These are phyloP conservation scores for Incumbomyces delicatus DNA, from an alignment of 2,329 filamentous ascomycete species.

Conservation along the genomic window DNA sequence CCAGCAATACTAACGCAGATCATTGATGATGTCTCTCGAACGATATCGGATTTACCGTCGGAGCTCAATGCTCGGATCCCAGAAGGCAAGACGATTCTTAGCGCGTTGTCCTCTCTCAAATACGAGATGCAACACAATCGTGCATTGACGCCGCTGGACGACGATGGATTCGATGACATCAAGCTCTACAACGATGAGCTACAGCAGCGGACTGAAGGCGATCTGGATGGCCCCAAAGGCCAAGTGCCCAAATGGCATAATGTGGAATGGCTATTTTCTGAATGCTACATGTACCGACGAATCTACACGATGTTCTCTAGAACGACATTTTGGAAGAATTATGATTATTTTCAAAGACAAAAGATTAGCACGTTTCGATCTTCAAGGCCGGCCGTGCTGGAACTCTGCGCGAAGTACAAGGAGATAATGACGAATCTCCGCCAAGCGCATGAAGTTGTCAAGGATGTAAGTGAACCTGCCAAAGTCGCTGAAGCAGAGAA, in stretches of 20 bases:
- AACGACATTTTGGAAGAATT: slow-evolving; percentile 74
- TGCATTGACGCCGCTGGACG: slow-evolving; percentile 52
- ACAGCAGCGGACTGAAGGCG: slow-evolving; percentile 48
- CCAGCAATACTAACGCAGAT: slow-evolving; percentile 86
- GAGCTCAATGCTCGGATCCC: slow-evolving; percentile 48
- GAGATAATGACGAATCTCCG: slow-evolving; percentile 19
- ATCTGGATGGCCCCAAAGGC: slow-evolving; percentile 7
- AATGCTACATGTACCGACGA: slow-evolving; percentile 87
- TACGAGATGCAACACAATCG: slow-evolving; percentile 92
- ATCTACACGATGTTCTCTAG: slow-evolving; percentile 68
- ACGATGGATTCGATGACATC: slow-evolving; percentile 67
- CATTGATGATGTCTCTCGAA: slow-evolving; percentile 86
- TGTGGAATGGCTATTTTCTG: slow-evolving; percentile 77
- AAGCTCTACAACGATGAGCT: slow-evolving; percentile 78
- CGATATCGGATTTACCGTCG: slow-evolving; percentile 41
- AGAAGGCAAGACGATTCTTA: slow-evolving; percentile 80
- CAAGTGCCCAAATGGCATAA: slow-evolving; percentile 58
- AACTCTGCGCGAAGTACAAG: slow-evolving; percentile 21
- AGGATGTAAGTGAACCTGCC: slow-evolving; percentile 23
- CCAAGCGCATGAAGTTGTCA: slow-evolving; percentile 36
- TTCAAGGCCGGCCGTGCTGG: slow-evolving; percentile 21
- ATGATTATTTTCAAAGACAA: slow-evolving; percentile 35
- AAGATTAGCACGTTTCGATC: slow-evolving; percentile 23
- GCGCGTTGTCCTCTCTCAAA: slow-evolving; percentile 71
- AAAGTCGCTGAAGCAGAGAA: slow-evolving; percentile 35